A percentile compares a stretch with the other conserved stretches of the same genome.
Conservation (phyloP, 1,284 basidiomycete species). For the Dichomitus squalens region DNA sequence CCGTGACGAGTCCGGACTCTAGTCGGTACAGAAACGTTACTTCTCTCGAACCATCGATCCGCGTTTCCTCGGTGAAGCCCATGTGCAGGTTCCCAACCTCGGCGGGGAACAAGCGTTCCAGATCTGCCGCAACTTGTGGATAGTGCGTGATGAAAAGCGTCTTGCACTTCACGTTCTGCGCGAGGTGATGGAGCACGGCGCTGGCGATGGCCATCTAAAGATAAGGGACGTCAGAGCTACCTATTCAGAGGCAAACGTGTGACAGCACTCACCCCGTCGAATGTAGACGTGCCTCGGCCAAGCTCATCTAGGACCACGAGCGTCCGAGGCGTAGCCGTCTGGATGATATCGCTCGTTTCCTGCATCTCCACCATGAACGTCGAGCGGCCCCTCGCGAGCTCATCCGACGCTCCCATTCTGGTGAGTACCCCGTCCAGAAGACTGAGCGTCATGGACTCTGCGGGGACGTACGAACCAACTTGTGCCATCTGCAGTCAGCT, state of each 20-base stretch:
- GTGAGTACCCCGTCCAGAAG: conserved; percentile 87
- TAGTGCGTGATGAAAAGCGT: conserved; percentile 97
- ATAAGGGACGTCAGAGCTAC: background rate
- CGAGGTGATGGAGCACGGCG: conserved; percentile 78
- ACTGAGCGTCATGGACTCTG: conserved; percentile 68
- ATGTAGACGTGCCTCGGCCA: conserved; percentile 84
- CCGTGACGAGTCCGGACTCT: conserved; percentile 70
- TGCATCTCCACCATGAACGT: conserved; percentile 97
- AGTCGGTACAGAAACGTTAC: conserved; percentile 88
- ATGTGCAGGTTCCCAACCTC: conserved; percentile 84
- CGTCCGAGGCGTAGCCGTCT: conserved; percentile 69
- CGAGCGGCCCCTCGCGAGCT: conserved; percentile 80
- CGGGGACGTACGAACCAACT: conserved; percentile 77
- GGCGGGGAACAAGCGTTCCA: conserved; percentile 54
- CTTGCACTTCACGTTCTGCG: conserved; percentile 66
- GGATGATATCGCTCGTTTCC: conserved; percentile 91
- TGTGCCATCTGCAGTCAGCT: conserved; percentile 40
- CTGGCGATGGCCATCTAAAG: conserved; percentile 81
- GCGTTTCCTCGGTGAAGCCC: conserved; percentile 71
- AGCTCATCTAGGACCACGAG: conserved; percentile 88
- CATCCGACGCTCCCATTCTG: conserved; percentile 91
- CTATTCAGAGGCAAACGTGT: background rate
- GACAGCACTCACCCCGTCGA: conserved; percentile 71
- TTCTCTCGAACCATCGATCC: conserved; percentile 71
- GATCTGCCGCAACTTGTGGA: conserved; percentile 67